These are phyloP conservation scores for Cucumis cinereus DNA, from an alignment of 306 rosid species.

Conservation along the genomic window DNA sequence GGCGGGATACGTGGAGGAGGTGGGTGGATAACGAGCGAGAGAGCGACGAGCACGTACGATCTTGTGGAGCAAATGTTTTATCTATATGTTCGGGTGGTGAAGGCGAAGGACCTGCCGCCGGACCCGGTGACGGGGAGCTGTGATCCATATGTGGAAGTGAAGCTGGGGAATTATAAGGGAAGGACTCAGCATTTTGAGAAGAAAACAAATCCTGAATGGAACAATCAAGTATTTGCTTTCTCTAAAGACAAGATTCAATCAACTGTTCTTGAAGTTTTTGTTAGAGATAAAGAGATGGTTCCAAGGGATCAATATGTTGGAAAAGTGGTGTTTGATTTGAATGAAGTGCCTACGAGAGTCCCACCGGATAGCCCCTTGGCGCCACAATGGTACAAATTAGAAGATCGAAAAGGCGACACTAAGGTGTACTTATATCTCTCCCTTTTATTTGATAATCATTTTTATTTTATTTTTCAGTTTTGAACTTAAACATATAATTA, in stretches of 20 bases:
- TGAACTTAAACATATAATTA: no score
- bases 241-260: slow-evolving; percentile 73
- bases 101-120: slow-evolving; percentile 63
- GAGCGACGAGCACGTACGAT: slow-evolving; percentile 74
- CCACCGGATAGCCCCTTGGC: slow-evolving; percentile 87
- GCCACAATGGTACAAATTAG: slow-evolving; percentile 71
- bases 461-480: no score
- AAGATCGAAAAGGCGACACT: slow-evolving; percentile 24
- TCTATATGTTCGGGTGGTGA: slow-evolving; percentile 63
- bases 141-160: slow-evolving; percentile 67
- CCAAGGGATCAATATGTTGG: slow-evolving; percentile 60
- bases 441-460: neutral
- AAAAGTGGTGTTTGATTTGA: slow-evolving; percentile 56
- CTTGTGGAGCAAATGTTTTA: slow-evolving; percentile 79
- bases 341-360: slow-evolving; percentile 76
- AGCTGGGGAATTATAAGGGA: slow-evolving; percentile 69
- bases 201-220: slow-evolving; percentile 65
- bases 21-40: slow-evolving; percentile 66
- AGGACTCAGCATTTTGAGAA: slow-evolving; percentile 60
- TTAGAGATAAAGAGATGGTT: slow-evolving; percentile 46
- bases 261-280: slow-evolving; percentile 44
- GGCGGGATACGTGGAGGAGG: slow-evolving; percentile 66
- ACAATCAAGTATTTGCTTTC: slow-evolving; percentile 61
- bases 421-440: slow-evolving; percentile 7
- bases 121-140: slow-evolving; percentile 41